Conservation (phyloP, 176 grass and related monocot species). For the Themeda triandra region DNA sequence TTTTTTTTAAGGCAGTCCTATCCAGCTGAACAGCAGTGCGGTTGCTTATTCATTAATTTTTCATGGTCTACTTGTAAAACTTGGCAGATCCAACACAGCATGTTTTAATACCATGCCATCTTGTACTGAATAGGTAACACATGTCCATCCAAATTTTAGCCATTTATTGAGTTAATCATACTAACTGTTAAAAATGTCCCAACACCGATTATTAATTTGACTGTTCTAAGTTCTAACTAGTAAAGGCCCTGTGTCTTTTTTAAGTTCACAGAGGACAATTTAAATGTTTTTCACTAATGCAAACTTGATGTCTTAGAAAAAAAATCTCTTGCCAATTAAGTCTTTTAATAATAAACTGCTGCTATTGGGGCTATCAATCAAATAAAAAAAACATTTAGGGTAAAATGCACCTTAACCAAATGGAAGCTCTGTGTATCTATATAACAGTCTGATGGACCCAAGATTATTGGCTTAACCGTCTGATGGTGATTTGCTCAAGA, state of each 20-base stretch:
- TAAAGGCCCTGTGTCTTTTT: neutral
- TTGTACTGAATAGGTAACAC: neutral
- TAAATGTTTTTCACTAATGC: neutral
- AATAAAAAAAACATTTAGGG: constrained; percentile 2
- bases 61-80: neutral
- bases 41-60: neutral
- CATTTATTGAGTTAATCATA: neutral
- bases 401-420: constrained; percentile 26
- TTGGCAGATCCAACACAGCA: neutral
- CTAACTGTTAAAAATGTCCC: constrained; percentile 9
- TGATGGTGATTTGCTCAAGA: constrained; percentile 3
- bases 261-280: neutral
- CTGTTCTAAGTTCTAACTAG: neutral
- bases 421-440: constrained; percentile 7
- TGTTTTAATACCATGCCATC: neutral
- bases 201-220: neutral
- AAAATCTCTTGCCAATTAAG: neutral
- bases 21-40: too few species aligned
- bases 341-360: neutral
- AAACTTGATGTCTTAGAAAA: neutral
- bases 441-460: constrained; percentile 12
- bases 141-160: neutral
- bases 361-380: neutral
- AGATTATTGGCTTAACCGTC: neutral
- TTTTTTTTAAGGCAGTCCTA: too few species aligned